Evolutionary conservation across 1,284 basidiomycete species (phyloP), one percentile per base, ranked within the genome.

Genomic region (Xerocomus nothofagi): DNA sequence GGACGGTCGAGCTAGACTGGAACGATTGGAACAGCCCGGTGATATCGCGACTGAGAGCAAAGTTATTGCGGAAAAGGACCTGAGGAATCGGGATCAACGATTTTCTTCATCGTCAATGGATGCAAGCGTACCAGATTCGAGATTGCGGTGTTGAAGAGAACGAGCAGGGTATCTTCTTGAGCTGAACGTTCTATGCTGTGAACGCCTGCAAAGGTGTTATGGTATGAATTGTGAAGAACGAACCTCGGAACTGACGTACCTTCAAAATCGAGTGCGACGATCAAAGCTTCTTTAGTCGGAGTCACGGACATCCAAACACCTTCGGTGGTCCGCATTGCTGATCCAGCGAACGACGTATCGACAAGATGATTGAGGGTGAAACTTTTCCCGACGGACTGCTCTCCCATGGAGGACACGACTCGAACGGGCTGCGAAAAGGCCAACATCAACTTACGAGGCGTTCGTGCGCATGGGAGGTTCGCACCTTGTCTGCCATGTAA

Each of bases 271-370:
- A 84, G 70, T 0, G 81, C 75, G 1, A 84, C 80, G 24, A 84
- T 71, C 20, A 84, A 63, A 0, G 65, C 64, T 8, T 79, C 73
- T 26, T 76, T 67, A 0, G 81, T 82, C 3, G 82, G 82, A 1
- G 82, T 82, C 6, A 79, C 78, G 0, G 82, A 81, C 74, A 84
- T 78, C 81, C 81, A 84, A n/a, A 82, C 79, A 9, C 81, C 81
- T 66, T 84, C 82, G 53, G 54, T 84, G 0, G 81, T 83, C 20
- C 81, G 68, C 80, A 84, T 83, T 0, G 82, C 82, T 12, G 77
- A 80, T 7, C 82, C 82, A 41, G 81, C 81, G 51, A 84, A 84
- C 0, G 81, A 82, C 0, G 82, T 81, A 54, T 83, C 81, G 0
- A 73, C 74, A 20, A 84, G 67, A 56, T 84, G 82, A 50, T 84